phyloP scores from a whole-genome alignment of 2,329 filamentous ascomycete species.

The Lecanicillium sp. region DNA sequence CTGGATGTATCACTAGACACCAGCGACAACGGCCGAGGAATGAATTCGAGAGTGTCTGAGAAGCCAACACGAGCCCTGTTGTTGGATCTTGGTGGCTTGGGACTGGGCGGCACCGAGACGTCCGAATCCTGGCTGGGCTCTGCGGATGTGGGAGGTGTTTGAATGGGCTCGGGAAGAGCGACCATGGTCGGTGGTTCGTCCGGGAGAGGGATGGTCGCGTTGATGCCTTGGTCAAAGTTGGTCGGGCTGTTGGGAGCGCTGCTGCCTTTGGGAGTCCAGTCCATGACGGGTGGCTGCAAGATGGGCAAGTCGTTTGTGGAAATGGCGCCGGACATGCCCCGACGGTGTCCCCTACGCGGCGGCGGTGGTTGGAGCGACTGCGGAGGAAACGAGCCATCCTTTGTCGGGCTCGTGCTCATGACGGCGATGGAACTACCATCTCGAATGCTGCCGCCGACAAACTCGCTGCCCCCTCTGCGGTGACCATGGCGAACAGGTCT shows the following conservation, averaged over 20 bases:
- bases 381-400: constrained; percentile 52
- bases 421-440: constrained; percentile 52
- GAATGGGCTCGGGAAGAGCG: constrained; percentile 15
- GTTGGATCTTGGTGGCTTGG: constrained; percentile 25
- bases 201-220: constrained; percentile 8
- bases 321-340: constrained; percentile 66
- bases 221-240: constrained; percentile 30
- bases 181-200: constrained; percentile 11
- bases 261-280: constrained; percentile 46
- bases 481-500: constrained; percentile 64
- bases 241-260: constrained; percentile 61
- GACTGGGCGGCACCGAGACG: background rate
- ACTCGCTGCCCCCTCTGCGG: constrained; percentile 76
- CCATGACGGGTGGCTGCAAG: constrained; percentile 52
- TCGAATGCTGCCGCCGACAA: constrained; percentile 68
- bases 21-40: constrained; percentile 73
- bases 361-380: constrained; percentile 47
- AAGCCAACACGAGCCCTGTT: constrained; percentile 70
- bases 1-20: constrained; percentile 81
- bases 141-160: background rate
- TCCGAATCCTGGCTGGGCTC: background rate
- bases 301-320: constrained; percentile 79
- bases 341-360: constrained; percentile 62
- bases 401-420: constrained; percentile 65
- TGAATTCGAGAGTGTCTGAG: constrained; percentile 77